These are phyloP conservation scores for Furcasterigmium sp. DNA, from an alignment of 2,329 filamentous ascomycete genomes.

Conservation along the genomic window DNA sequence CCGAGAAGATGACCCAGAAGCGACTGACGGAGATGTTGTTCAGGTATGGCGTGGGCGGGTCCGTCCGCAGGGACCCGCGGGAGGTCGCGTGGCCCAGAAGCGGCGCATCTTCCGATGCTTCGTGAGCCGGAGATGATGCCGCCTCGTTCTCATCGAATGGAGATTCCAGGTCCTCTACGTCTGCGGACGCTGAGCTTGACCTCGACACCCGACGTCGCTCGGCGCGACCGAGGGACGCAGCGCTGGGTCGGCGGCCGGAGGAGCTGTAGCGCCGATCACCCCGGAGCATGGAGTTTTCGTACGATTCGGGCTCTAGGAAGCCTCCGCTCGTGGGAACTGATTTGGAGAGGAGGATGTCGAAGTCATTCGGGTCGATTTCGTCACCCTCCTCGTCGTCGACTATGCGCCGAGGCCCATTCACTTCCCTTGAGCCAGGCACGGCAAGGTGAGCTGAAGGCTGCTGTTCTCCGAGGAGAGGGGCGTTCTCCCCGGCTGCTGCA, in stretches of 20 bases:
- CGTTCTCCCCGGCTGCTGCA: not conserved
- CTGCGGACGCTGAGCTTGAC: no score
- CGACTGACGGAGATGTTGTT: slow-evolving; percentile 39
- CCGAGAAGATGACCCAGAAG: slow-evolving; percentile 60
- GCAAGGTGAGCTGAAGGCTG: not conserved
- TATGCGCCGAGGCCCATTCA: not conserved
- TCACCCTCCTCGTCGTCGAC: slow-evolving; percentile 7
- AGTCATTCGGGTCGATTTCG: slow-evolving; percentile 26
- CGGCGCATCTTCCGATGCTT: slow-evolving; percentile 2
- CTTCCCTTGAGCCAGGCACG: not conserved
- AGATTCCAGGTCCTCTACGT: no score
- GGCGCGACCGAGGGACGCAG: not conserved
- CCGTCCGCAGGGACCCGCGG: slow-evolving; percentile 5
- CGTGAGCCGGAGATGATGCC: not conserved
- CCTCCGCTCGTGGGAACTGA: slow-evolving; percentile 30
- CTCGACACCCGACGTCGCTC: no score
- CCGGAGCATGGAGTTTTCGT: slow-evolving; percentile 33
- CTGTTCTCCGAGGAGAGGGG: not conserved
- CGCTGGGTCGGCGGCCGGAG: slow-evolving; percentile 1
- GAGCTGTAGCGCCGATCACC: slow-evolving; percentile 23
- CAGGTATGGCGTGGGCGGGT: slow-evolving; percentile 27
- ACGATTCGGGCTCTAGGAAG: slow-evolving; percentile 34
- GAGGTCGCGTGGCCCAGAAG: not conserved
- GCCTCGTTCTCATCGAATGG: slow-evolving; percentile 4
- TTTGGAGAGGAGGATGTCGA: slow-evolving; percentile 30